Evolutionary conservation across 2,329 filamentous ascomycete genomes (phyloP), one percentile per base, ranked within the genome.

Genomic region (Pseudopithomyces maydicus): DNA sequence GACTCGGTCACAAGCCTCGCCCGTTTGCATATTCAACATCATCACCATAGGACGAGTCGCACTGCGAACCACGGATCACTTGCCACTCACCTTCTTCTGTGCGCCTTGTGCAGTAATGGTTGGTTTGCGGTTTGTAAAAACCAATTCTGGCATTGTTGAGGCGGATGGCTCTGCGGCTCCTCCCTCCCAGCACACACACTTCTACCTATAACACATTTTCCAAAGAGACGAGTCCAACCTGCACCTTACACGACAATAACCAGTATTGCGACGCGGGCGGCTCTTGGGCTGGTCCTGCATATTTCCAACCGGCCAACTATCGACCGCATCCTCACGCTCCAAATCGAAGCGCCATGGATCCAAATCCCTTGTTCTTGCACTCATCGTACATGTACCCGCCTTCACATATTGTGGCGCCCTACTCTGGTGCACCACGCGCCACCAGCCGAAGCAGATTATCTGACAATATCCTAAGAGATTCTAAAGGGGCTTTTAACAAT

Each of bases 401-500:
- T 12, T 29, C 17, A 12, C 44, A 47, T 47, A 20, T 26, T 19
- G n/a, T 17, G 7, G 26, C 32, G 29, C n/a, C 29, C 20, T 47
- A 35, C 29, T 29, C 20, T 29, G 29, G 44, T 29, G n/a, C 29
- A 12, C 26, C n/a, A 10, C 44, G 26, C 19, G 29, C 15, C n/a
- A 45, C 4, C 43, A 45, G 32, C 38, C 38, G 17, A n/a, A 36
- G 32, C 45, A 48, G n/a, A 32, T 32, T 48, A 1, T 48, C 45
- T 14, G 45, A 48, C 14, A 48, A 36, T 19, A 48, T 48, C 32
- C 22, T 29, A 4, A 36, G 17, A 14, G 45, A 48, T 23, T 12
- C 19, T 1, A 48, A 36, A 10, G 45, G 45, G 23, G 14, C 20
- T n/a, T 19, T 50, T 33, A 29, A 11, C 43, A 87, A 84, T 75